Evolutionary conservation across 805 yeast genomes (phyloP).

Genomic region (Metschnikowia rubicola): DNA sequence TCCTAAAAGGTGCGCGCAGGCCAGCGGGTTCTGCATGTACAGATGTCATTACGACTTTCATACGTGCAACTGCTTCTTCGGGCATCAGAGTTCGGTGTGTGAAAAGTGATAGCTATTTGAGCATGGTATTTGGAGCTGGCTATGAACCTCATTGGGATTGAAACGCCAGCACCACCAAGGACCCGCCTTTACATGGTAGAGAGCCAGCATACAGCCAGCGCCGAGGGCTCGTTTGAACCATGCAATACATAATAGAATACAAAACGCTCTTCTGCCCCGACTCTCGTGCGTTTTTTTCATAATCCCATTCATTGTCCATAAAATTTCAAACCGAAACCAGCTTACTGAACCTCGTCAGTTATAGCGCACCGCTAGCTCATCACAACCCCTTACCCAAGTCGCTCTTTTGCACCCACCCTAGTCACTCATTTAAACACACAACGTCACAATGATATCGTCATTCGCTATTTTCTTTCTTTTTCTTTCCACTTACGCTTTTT

Average conservation of each 20-base stretch:
- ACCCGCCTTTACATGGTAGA: too few relatives aligned
- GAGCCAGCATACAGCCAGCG: too few relatives aligned
- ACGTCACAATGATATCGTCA: conserved; percentile 10
- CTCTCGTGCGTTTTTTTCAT: not conserved
- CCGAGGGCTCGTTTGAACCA: not conserved
- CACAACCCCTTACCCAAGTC: conserved; percentile 8
- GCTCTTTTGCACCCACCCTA: conserved; percentile 16
- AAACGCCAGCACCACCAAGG: too few relatives aligned
- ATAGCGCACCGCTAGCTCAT: not conserved
- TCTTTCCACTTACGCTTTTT: conserved; percentile 4
- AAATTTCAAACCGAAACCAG: not conserved
- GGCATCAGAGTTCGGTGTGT: not conserved
- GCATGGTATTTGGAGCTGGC: too few relatives aligned
- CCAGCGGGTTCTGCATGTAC: not conserved
- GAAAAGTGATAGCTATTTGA: too few relatives aligned
- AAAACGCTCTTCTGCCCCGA: not conserved
- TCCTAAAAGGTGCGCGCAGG: conserved; percentile 4
- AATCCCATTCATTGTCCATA: too few relatives aligned
- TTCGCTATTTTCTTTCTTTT: conserved; percentile 11
- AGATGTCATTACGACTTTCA: not conserved
- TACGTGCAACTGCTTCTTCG: not conserved
- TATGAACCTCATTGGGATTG: too few relatives aligned
- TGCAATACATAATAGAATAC: not conserved
- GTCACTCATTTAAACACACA: conserved; percentile 7
- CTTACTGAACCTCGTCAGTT: not conserved